Base-by-base conservation (phyloP, 2,329 filamentous ascomycete species). In the Fusarium succisae region DNA sequence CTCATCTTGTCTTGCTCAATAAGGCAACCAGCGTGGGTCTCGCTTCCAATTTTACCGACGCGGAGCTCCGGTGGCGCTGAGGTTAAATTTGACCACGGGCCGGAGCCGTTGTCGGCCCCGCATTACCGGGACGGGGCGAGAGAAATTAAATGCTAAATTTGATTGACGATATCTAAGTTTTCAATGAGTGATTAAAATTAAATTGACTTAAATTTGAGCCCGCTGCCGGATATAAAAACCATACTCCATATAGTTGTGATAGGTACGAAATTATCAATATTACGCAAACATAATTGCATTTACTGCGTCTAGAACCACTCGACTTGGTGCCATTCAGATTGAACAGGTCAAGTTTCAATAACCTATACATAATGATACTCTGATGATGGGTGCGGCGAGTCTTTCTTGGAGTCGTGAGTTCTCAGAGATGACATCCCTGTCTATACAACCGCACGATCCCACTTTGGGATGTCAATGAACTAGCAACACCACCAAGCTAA, bases 401-500 rank as follows among this genome's bases (percentile, higher is more conserved):
- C 32, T 43, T 32, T 26, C 56, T 53, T 59, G 35, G 43, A 63
- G 55, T 58, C 30, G 44, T 47, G 32, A 37, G 22, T 48, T 58
- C 55, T 58, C 50, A 24, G 41, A 37, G n/a, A 17, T 38, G n/a
- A 44, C 41, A 68, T 38, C 67, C 59, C 53, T 70, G 67, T 66
- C 59, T 37, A 70, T 48, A 44, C 28, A 47, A 64, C 59, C 39
- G 51, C 65, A 51, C 51, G 66, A 58, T 64, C 65, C 67, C 67
- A 70, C 66, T 57, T 66, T 44, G 53, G 56, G 44, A 68, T 66
- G 18, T 44, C 35, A 47, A 53, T 48, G 47, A 70, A 70, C 67
- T 70, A 70, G 66, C 66, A 70, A 70, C 53, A 70, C 66, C 51
- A 65, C 37, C 41, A 48, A 58, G 63, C 62, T 68, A 45, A 48